A percentile compares a stretch with the other conserved stretches of the same genome.
phyloP scores from a whole-genome alignment of 106 monocot species.

The Chionographis japonica region DNA sequence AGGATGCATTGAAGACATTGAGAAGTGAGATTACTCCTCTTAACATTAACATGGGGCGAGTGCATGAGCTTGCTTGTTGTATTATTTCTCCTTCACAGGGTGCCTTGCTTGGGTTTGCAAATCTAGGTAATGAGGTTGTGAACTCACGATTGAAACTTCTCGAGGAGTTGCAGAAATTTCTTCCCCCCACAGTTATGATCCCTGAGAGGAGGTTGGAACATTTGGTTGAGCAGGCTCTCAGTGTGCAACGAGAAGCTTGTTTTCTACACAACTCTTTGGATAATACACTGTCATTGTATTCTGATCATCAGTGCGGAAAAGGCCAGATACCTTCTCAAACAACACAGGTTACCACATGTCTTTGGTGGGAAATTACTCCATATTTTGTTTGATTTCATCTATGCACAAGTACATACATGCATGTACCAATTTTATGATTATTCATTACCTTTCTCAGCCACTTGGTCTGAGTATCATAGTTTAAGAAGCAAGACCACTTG shows the following conservation, averaged over 20 bases:
- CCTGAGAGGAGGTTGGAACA: conserved; percentile 35
- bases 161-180: conserved; percentile 29
- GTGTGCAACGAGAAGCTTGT: conserved; percentile 26
- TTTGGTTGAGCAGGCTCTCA: conserved; percentile 39
- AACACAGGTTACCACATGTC: conserved; percentile 17
- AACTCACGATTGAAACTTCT: conserved; percentile 21
- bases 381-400: too few species aligned
- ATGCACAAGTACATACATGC: too few species aligned
- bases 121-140: conserved; percentile 1
- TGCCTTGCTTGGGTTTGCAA: neutral
- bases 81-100: conserved; percentile 20
- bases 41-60: conserved; percentile 11
- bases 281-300: conserved; percentile 23
- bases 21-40: conserved; percentile 37
- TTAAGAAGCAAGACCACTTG: too few species aligned
- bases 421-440: too few species aligned
- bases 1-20: conserved; percentile 36
- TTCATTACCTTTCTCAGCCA: too few species aligned
- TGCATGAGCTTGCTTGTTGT: conserved; percentile 28
- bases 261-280: conserved; percentile 29
- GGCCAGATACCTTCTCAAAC: conserved; percentile 34
- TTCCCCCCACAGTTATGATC: conserved; percentile 30
- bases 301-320: conserved; percentile 36
- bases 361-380: neutral
- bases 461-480: too few species aligned